Percentiles rank a stretch among this genome's conserved stretches.
Conservation (phyloP, 2,329 filamentous ascomycete species). For the Cordyceps cicadae region DNA sequence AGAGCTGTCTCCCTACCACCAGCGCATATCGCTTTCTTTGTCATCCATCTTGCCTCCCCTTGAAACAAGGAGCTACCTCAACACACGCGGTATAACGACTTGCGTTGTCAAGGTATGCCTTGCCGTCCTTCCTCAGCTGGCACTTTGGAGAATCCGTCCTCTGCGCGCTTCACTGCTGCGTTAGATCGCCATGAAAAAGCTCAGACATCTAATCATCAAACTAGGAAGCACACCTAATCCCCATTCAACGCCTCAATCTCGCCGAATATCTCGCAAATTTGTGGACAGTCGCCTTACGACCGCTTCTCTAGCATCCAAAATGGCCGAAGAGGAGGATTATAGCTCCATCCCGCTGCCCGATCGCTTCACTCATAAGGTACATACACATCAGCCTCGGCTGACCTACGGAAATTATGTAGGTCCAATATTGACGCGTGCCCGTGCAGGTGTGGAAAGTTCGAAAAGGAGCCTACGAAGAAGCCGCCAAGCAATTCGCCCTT, state of each 20-base stretch:
- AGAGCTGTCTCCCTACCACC: neutral
- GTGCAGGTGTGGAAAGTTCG: slow-evolving; percentile 85
- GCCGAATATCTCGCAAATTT: neutral
- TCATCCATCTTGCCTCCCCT: neutral
- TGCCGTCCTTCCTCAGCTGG: neutral
- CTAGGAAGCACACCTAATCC: neutral
- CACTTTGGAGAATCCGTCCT: neutral
- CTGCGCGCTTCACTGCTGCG: neutral
- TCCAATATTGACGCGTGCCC: neutral
- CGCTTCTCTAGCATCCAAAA: slow-evolving; percentile 29
- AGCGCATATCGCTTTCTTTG: neutral
- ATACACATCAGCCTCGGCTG: slow-evolving; percentile 8
- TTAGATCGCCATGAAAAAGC: slow-evolving; percentile 4
- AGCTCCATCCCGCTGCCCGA: slow-evolving; percentile 69
- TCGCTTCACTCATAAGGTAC: slow-evolving; percentile 73
- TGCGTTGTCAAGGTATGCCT: slow-evolving; percentile 1
- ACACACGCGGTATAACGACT: neutral
- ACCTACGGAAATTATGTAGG: no score
- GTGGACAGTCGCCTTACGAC: slow-evolving; percentile 12
- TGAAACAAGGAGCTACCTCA: neutral
- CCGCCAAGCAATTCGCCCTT: slow-evolving; percentile 74
- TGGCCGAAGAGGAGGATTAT: slow-evolving; percentile 85
- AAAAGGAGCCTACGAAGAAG: slow-evolving; percentile 91
- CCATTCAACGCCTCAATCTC: neutral
- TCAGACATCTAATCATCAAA: slow-evolving; percentile 8